Conservation (phyloP, 2,329 filamentous ascomycete species). For the Calonectria pseudoreteaudii region DNA sequence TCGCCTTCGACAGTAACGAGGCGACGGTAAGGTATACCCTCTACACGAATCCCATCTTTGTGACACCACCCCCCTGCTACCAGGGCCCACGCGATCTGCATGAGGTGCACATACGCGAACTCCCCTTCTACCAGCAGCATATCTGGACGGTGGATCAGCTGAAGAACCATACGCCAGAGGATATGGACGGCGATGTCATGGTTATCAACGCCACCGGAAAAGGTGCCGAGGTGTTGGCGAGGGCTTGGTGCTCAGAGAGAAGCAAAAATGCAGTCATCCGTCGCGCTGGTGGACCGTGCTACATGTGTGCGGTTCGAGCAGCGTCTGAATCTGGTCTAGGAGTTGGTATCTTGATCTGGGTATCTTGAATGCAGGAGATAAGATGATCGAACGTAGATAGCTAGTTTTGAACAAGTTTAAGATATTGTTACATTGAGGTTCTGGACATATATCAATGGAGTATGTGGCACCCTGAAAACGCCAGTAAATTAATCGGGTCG, state of each 20-base stretch:
- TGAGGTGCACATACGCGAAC: constrained; percentile 3
- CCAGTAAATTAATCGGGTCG: too few relatives aligned
- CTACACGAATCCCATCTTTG: constrained; percentile 16
- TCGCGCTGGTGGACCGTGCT: constrained; percentile 13
- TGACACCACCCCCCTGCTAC: constrained; percentile 6
- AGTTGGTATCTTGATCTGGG: constrained; percentile 10
- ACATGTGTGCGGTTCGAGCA: constrained; percentile 14
- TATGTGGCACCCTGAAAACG: too few relatives aligned
- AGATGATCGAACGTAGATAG: not conserved
- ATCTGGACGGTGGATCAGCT: constrained; percentile 8
- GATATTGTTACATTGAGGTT: too few relatives aligned
- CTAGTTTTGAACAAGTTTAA: too few relatives aligned
- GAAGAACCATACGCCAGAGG: not conserved
- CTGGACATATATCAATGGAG: too few relatives aligned
- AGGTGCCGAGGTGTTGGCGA: constrained; percentile 12
- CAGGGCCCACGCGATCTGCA: not conserved
- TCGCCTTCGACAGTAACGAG: constrained; percentile 16
- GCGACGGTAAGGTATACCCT: constrained; percentile 13
- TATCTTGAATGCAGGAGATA: not conserved
- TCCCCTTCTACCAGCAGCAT: not conserved
- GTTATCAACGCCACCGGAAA: constrained; percentile 14
- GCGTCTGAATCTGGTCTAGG: not conserved
- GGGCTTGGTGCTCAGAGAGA: constrained; percentile 19
- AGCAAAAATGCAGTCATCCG: constrained; percentile 18
- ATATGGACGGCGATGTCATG: not conserved